These are phyloP conservation scores for Candolleomyces eurysporus DNA, from an alignment of 768 basidiomycete genomes.

Conservation along the genomic window DNA sequence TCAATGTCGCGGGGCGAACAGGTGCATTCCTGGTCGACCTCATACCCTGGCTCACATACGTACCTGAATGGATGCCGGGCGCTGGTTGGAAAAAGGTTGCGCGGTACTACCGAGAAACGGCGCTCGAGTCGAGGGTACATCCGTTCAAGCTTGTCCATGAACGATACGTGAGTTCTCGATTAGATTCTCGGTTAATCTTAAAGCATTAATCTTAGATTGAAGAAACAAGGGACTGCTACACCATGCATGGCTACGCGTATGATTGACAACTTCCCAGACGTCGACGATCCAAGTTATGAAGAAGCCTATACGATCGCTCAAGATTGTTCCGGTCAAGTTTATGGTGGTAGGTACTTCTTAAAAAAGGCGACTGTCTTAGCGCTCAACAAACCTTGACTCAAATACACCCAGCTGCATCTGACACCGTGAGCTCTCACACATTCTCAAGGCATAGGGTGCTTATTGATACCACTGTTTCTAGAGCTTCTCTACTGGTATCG, in stretches of 20 bases:
- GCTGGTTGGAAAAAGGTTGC: constrained; percentile 44
- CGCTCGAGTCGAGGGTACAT: neutral
- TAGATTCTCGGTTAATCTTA: neutral
- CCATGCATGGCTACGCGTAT: neutral
- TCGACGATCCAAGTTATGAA: neutral
- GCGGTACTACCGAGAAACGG: constrained; percentile 22
- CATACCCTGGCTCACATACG: constrained; percentile 30
- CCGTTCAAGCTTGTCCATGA: neutral
- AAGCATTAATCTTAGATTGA: neutral
- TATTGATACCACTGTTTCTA: neutral
- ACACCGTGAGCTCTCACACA: too few relatives aligned
- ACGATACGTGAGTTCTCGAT: constrained; percentile 24
- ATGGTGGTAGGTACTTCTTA: neutral
- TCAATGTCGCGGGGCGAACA: neutral
- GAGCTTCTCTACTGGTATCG: too few relatives aligned
- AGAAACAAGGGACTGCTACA: neutral
- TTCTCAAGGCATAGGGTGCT: neutral
- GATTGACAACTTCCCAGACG: constrained; percentile 4
- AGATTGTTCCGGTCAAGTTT: neutral
- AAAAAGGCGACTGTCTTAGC: neutral
- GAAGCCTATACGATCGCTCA: neutral
- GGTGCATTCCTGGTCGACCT: constrained; percentile 18
- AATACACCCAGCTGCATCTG: too few relatives aligned
- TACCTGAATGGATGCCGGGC: constrained; percentile 50
- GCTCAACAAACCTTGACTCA: neutral